Evolutionary conservation across 2,329 filamentous ascomycete species (phyloP), one percentile per base, ranked within the genome.

Genomic region (Rhinocladiella mackenziei): DNA sequence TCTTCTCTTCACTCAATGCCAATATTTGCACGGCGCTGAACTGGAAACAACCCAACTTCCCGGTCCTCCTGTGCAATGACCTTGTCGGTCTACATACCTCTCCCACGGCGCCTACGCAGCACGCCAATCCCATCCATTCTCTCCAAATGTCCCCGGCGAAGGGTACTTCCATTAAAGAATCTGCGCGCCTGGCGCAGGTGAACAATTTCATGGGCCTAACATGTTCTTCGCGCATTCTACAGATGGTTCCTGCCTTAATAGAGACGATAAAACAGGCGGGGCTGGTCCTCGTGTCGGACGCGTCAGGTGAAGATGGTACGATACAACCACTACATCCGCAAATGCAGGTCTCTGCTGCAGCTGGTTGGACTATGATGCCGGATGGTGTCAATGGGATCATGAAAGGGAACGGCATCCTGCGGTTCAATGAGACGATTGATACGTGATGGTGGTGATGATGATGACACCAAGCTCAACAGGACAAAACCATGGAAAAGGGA

Each of bases 131-230:
- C 5, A 77, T 81, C 48, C 75, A 60, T 5, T 56, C 56, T 2
- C 25, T 41, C n/a, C 18, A 26, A 30, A 13, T 17, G 7, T 23
- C 20, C 8, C 11, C 3, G 58, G 35, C 9, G 36, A 33, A 39
- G 15, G 45, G 83, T 10, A 84, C 84, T 54, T 95, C 88, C 4
- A 87, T 97, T 56, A 98, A 97, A 69, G 91, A 98, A 64, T 87
- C 87, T 3, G 92, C 96, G 10, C 79, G 89, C 53, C 88, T 94
- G 60, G 89, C 91, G 15, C 86, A 94, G 65, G 86, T 83, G 62
- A 98, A 98, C 64, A 98, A 98, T 63, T 87, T 98, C 55, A 98
- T 98, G 92, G 92, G 92, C 2, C 65, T 98, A 60, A 86, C 97
- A 48, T 96, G 89, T 68, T 89, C 83, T 56, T 91, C 87, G 22